Conservation (phyloP, 2,329 filamentous ascomycete genomes). For the Lachnellula arida region DNA sequence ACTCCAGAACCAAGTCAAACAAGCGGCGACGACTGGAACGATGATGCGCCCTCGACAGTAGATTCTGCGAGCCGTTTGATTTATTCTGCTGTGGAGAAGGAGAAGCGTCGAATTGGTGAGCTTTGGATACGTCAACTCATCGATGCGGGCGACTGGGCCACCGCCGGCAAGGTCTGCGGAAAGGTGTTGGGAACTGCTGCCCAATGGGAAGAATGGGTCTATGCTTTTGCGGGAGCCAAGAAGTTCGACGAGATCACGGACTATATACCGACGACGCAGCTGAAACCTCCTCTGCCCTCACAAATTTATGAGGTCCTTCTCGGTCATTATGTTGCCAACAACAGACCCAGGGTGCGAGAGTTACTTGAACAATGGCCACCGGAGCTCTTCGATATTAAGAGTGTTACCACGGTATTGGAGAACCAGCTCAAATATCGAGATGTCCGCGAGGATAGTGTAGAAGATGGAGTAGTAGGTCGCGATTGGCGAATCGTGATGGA, state of each 20-base stretch:
- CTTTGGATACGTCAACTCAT: slow-evolving; percentile 88
- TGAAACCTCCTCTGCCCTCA: slow-evolving; percentile 73
- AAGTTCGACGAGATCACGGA: slow-evolving; percentile 87
- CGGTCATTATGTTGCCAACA: slow-evolving; percentile 77
- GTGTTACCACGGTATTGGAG: slow-evolving; percentile 73
- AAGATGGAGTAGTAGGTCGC: slow-evolving; percentile 65
- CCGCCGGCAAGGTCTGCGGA: slow-evolving; percentile 75
- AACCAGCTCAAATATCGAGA: slow-evolving; percentile 75
- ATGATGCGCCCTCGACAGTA: slow-evolving; percentile 62
- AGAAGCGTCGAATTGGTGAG: slow-evolving; percentile 88
- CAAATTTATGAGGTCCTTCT: slow-evolving; percentile 86
- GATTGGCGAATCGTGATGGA: slow-evolving; percentile 92
- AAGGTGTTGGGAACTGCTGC: slow-evolving; percentile 75
- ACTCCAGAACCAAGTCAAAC: slow-evolving; percentile 35
- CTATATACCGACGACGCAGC: slow-evolving; percentile 71
- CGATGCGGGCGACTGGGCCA: slow-evolving; percentile 65
- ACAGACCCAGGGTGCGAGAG: slow-evolving; percentile 71
- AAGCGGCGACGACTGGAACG: slow-evolving; percentile 62
- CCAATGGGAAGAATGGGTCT: slow-evolving; percentile 94
- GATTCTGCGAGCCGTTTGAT: slow-evolving; percentile 54
- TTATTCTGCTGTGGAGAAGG: slow-evolving; percentile 69
- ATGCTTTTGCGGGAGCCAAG: slow-evolving; percentile 79
- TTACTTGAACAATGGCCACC: slow-evolving; percentile 79
- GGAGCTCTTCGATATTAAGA: slow-evolving; percentile 75
- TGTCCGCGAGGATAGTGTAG: slow-evolving; percentile 69